phyloP scores from a whole-genome alignment of 2,329 filamentous ascomycete species.

The Monilinia vaccinii-corymbosi region DNA sequence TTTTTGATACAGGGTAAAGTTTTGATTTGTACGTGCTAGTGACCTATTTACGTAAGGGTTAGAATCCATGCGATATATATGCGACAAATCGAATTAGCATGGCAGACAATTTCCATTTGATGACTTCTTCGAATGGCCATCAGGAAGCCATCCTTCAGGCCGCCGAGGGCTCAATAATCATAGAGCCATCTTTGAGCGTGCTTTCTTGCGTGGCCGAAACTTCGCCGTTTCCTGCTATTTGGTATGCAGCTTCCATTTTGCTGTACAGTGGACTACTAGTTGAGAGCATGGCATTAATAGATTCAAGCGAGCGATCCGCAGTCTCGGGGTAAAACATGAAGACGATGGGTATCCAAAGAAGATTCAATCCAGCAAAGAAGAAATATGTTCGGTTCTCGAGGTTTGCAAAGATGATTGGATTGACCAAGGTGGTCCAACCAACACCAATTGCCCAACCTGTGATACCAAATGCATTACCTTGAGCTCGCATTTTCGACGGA shows the following conservation, averaged over 20 bases:
- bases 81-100: not conserved
- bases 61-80: not conserved
- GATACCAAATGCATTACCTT: slow-evolving; percentile 50
- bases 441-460: slow-evolving; percentile 50
- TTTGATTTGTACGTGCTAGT: not conserved
- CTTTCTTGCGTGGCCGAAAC: not conserved
- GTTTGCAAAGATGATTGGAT: slow-evolving; percentile 41
- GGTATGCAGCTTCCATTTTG: slow-evolving; percentile 13
- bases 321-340: slow-evolving; percentile 40
- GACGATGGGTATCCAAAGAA: slow-evolving; percentile 41
- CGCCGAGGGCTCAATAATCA: too few relatives aligned
- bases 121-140: not conserved
- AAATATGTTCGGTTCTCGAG: slow-evolving; percentile 41
- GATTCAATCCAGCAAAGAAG: slow-evolving; percentile 42
- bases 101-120: not conserved
- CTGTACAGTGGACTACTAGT: slow-evolving; percentile 35
- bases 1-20: not conserved
- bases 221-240: not conserved
- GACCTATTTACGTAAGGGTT: not conserved
- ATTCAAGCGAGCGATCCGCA: slow-evolving; percentile 39
- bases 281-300: slow-evolving; percentile 41
- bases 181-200: not conserved
- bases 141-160: not conserved
- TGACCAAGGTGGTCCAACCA: slow-evolving; percentile 44
- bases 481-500: slow-evolving; percentile 45